Conservation (phyloP, 148 eudicot genomes). For the Heliosperma pusillum region DNA sequence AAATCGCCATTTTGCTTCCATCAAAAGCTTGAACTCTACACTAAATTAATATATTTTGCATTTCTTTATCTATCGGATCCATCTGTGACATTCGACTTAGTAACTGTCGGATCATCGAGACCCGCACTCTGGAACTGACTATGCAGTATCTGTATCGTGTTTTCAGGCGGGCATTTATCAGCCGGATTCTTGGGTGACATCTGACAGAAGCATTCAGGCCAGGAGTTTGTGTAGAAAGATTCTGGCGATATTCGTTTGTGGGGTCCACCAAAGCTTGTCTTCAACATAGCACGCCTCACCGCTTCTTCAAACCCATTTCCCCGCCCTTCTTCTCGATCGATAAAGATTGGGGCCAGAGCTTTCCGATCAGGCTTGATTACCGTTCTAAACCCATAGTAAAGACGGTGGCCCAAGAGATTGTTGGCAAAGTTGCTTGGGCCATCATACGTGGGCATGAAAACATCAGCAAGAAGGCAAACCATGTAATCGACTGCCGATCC, state of each 20-base stretch:
- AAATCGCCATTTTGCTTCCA: too few species aligned
- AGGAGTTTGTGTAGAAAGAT: constrained; percentile 90
- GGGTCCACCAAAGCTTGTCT: constrained; percentile 76
- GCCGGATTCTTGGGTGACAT: constrained; percentile 55
- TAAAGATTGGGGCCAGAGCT: constrained; percentile 82
- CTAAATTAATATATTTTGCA: too few species aligned
- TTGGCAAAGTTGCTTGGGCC: constrained; percentile 99
- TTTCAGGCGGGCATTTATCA: constrained; percentile 74
- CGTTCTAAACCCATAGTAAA: constrained; percentile 80
- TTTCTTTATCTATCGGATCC: constrained; percentile 3
- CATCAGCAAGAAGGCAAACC: constrained; percentile 87
- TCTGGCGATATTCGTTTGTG: constrained; percentile 76
- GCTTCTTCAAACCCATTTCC: constrained; percentile 62
- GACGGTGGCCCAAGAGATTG: constrained; percentile 88
- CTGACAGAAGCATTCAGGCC: constrained; percentile 99
- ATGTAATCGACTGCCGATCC: constrained; percentile 97
- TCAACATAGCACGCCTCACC: constrained; percentile 64
- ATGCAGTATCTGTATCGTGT: constrained; percentile 51
- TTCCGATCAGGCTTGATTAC: constrained; percentile 79
- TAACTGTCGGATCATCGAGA: constrained; percentile 13
- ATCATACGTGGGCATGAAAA: constrained; percentile 91
- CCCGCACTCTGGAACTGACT: constrained; percentile 47
- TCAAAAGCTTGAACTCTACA: too few species aligned
- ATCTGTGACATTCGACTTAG: constrained; percentile 18
- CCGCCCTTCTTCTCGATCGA: constrained; percentile 57